Percentiles rank a stretch among this genome's conserved stretches.
Evolutionary conservation across 768 basidiomycete species (phyloP).

Genomic region (Arthromyces matolae): DNA sequence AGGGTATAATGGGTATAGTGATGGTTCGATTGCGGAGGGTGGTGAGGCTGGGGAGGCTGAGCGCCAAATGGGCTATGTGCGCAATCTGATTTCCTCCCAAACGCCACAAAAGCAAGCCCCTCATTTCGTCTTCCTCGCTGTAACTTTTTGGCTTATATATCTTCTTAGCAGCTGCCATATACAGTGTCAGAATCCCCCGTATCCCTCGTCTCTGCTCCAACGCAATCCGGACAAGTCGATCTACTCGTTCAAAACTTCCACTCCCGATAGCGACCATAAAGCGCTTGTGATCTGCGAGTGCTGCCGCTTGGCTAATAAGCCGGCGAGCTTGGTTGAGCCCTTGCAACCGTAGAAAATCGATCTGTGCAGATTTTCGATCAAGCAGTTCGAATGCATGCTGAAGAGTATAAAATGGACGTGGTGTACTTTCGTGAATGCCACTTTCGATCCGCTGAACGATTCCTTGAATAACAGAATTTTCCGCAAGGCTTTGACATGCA

Average conservation of each 20-base stretch:
- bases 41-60: conserved; percentile 13
- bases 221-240: conserved; percentile 7
- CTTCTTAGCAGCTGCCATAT: conserved; percentile 11
- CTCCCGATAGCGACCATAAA: conserved; percentile 13
- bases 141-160: conserved; percentile 17
- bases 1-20: conserved; percentile 5
- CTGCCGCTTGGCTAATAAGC: not conserved
- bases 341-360: not conserved
- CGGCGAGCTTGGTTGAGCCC: conserved; percentile 8
- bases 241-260: conserved; percentile 14
- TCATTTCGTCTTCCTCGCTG: conserved; percentile 14
- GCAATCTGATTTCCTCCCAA: conserved; percentile 14
- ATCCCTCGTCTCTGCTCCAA: conserved; percentile 9
- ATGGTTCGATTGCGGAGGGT: conserved; percentile 4
- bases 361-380: not conserved
- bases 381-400: conserved; percentile 5
- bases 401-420: conserved; percentile 6
- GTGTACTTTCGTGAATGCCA: conserved; percentile 9
- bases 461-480: conserved; percentile 3
- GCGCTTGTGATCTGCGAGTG: conserved; percentile 15
- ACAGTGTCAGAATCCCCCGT: conserved; percentile 1
- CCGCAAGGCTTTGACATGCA: not conserved
- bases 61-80: conserved; percentile 13
- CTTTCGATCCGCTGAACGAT: conserved; percentile 7
- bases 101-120: conserved; percentile 6